These are phyloP conservation scores for Seiridium unicorne DNA, from an alignment of 2,329 filamentous ascomycete genomes.

Conservation along the genomic window DNA sequence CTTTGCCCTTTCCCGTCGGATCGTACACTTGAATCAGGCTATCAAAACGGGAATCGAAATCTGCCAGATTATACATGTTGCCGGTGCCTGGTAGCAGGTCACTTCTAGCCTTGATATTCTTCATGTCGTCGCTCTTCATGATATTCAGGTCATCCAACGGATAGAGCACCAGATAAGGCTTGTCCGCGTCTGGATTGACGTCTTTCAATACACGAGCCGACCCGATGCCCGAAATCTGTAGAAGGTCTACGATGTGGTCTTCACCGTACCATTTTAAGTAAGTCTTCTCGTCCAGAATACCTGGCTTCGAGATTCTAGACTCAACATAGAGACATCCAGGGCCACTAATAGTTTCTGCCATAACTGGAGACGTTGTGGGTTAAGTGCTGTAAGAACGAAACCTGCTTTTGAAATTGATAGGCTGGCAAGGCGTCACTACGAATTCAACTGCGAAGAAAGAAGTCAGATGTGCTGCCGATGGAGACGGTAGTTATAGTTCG, in stretches of 20 bases:
- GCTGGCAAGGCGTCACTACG: no score
- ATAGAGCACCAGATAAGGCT: constrained; percentile 34
- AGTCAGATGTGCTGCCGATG: no score
- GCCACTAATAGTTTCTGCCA: constrained; percentile 13
- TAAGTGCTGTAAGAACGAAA: no score
- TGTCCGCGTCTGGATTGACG: constrained; percentile 21
- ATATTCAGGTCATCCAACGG: constrained; percentile 33
- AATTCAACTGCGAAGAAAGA: no score
- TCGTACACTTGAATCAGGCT: constrained; percentile 20
- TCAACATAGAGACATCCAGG: constrained; percentile 29
- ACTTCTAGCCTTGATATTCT: constrained; percentile 29
- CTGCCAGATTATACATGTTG: constrained; percentile 19
- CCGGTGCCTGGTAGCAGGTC: constrained; percentile 20
- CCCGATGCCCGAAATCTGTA: constrained; percentile 29
- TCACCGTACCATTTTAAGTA: constrained; percentile 37
- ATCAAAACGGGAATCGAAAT: constrained; percentile 19
- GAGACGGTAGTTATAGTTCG: no score
- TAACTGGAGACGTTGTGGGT: background rate
- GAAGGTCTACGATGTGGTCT: constrained; percentile 35
- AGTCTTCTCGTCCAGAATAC: constrained; percentile 26
- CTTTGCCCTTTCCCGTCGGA: constrained; percentile 18
- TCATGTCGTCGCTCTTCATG: constrained; percentile 30
- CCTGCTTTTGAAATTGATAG: no score
- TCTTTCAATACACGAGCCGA: constrained; percentile 31
- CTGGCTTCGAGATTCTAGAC: constrained; percentile 21